Base-by-base conservation (phyloP, 2,329 filamentous ascomycete genomes). In the Aspergillus sp. region DNA sequence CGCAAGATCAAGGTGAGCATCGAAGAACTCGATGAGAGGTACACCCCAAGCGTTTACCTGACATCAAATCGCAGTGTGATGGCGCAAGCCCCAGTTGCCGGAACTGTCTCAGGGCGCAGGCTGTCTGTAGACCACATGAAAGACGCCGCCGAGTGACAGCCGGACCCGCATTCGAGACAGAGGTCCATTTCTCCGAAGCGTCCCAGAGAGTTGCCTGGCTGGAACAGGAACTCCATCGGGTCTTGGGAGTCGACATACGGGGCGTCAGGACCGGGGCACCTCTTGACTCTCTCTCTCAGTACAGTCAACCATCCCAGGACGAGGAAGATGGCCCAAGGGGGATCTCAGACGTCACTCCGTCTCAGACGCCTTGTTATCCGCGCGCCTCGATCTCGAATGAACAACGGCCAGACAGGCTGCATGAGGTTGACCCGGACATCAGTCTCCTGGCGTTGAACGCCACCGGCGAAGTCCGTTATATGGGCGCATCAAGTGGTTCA, bases 381-480 rank as follows among this genome's bases (percentile, higher is more conserved):
- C 31, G 14, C 14, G 16, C 25, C 13, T 34, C 29, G 13, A 11
- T 19, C 4, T n/a, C 13, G 20, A 7, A 38, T 21, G 45, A 47
- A 36, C 25, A 47, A 9, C 25, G 14, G n/a, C 16, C 32, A 4
- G 45, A 40, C 11, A 38, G 45, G 20, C 19, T 47, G 5, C 45
- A 47, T 47, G 45, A 47, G 10, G 45, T 47, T 34, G 45, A 47
- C 19, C 45, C 45, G 13, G 45, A 47, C 34, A 47, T 47, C 14
- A 47, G 45, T 21, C n/a, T 47, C n/a, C 19, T 47, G n/a, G 45
- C 45, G 7, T 16, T 47, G 25, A 47, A 47, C 19, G 45, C 45
- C 31, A 47, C 45, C 9, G 45, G 45, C 17, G 45, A 47, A 23
- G 31, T 47, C 9, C 45, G 45, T 14, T 47, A 47, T 14, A 16